Evolutionary conservation across 208 protist species (phyloP), one percentile per base, ranked within the genome.

Genomic region (Trypanosoma conorhini): DNA sequence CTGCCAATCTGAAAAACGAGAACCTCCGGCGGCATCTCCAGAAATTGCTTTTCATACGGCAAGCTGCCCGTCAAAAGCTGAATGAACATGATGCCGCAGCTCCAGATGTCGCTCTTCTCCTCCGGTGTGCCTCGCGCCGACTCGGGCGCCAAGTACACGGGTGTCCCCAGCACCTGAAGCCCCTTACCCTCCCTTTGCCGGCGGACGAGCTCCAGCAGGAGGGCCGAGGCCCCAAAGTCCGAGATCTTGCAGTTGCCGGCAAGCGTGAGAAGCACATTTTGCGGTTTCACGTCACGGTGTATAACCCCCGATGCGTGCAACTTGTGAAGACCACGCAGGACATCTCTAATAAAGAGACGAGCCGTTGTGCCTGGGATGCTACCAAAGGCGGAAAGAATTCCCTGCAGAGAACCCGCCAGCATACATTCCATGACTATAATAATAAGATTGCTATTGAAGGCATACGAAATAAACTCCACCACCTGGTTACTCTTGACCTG

Each of bases 351-450:
- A 62, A 94, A 96, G 7, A 89, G 63, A 19, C 80, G 81, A 30
- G 86, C 84, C 8, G 86, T 94, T 33, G 75, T 38, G 62, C 65
- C 80, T 5, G 90, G 89, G n/a, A 97, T 84, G 44, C 74, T 81
- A 58, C 74, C 62, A 57, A 97, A 97, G 19, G 80, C 72, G 19
- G 64, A 71, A 33, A 97, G 79, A 71, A 97, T 86, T 63, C 85
- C 85, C 61, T 92, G 78, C 61, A 96, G 62, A 9, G 88, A 94
- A 9, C 92, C 92, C 17, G 87, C 92, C 72, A 93, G 77, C 88
- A 96, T 92, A 74, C 89, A 96, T 68, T 96, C 92, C 92, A 96
- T 95, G n/a, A 94, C 71, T 42, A 96, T 81, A 46, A 96, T 79
- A 52, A 96, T 88, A 30, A 69, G 73, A 67, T 88, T 81, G 22